These are phyloP conservation scores for Naganishia liquefaciens DNA, from an alignment of 1,284 basidiomycete species.

Conservation along the genomic window DNA sequence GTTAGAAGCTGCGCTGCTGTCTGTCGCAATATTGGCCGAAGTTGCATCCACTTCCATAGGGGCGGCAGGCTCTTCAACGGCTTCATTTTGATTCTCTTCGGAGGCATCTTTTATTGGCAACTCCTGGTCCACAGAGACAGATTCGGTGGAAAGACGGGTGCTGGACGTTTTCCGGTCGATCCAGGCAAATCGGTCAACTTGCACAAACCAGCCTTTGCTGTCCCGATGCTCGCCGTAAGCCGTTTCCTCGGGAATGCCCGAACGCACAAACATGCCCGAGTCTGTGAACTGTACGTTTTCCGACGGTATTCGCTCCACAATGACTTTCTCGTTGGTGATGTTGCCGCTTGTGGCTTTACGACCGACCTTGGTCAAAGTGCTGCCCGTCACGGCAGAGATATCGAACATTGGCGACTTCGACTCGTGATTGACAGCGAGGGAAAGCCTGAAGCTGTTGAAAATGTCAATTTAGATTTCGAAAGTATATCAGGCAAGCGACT, in stretches of 20 bases:
- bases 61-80: no score
- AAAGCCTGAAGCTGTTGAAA: constrained; percentile 10
- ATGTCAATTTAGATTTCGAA: background rate
- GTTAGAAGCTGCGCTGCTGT: no score
- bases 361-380: background rate
- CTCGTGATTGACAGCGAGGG: background rate
- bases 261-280: constrained; percentile 25
- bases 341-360: background rate
- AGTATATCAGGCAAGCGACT: background rate
- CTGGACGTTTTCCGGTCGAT: background rate
- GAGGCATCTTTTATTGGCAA: background rate
- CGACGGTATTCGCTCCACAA: constrained; percentile 2
- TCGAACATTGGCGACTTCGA: constrained; percentile 4
- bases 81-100: background rate
- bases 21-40: no score
- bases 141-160: no score
- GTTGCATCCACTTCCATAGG: no score
- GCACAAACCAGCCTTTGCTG: constrained; percentile 28
- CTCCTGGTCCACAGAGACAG: background rate
- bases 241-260: constrained; percentile 9
- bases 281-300: constrained; percentile 29
- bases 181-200: constrained; percentile 30
- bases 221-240: constrained; percentile 3
- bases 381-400: constrained; percentile 12
- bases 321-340: background rate